Percentiles rank a stretch among this genome's conserved stretches.
phyloP scores from a whole-genome alignment of 2,329 filamentous ascomycete genomes.

The Alternaria conjuncta region DNA sequence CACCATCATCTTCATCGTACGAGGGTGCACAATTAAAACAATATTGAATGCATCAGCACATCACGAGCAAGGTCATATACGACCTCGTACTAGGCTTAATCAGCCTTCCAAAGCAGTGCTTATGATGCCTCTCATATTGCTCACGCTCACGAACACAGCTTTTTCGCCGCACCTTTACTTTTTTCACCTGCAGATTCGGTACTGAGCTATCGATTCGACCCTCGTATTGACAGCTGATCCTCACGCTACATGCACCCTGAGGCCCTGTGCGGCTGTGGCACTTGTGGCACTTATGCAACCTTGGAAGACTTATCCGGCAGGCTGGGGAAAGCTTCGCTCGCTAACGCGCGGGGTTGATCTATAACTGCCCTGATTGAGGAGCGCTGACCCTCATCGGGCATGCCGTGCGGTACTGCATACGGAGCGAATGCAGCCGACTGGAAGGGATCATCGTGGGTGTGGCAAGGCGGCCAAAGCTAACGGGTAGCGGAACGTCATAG shows the following conservation, averaged over 20 bases:
- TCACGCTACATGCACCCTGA: constrained; percentile 4
- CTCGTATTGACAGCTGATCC: constrained; percentile 10
- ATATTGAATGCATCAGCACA: background rate
- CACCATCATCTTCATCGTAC: background rate
- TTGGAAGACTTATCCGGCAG: constrained; percentile 20
- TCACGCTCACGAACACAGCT: constrained; percentile 3
- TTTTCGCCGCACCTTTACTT: background rate
- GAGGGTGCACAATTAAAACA: background rate
- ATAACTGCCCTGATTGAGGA: constrained; percentile 19
- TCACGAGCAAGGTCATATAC: background rate
- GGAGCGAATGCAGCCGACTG: background rate
- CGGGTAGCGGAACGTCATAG: constrained; percentile 16
- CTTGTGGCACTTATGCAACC: constrained; percentile 2
- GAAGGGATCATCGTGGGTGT: constrained; percentile 8
- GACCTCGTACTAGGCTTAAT: constrained; percentile 16
- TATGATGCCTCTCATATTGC: constrained; percentile 22
- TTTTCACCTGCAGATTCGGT: constrained; percentile 7
- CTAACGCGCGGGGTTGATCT: constrained; percentile 23
- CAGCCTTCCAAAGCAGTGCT: constrained; percentile 8
- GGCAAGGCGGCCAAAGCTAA: constrained; percentile 6
- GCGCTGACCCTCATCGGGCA: constrained; percentile 8
- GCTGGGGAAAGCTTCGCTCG: constrained; percentile 11
- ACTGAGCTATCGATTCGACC: constrained; percentile 16
- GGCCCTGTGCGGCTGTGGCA: constrained; percentile 12
- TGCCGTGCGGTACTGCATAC: constrained; percentile 11